These are phyloP conservation scores for Phytophthora cryptogea DNA, from an alignment of 352 stramenopile species.

Conservation along the genomic window DNA sequence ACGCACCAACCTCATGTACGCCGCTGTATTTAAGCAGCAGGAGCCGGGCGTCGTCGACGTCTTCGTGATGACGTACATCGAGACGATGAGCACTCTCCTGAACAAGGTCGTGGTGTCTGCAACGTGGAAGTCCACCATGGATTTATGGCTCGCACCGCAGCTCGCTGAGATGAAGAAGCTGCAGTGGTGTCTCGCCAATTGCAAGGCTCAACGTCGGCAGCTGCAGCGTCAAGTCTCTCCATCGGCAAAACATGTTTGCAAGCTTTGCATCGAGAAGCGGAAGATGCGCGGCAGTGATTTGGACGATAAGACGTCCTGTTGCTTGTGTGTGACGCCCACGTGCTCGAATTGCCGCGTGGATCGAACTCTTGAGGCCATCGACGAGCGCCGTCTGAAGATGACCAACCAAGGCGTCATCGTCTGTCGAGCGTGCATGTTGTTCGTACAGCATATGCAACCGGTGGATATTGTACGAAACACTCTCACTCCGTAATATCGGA, in stretches of 20 bases:
- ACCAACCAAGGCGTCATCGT: conserved; percentile 26
- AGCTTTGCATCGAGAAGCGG: conserved; percentile 20
- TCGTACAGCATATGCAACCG: conserved; percentile 29
- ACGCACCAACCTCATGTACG: conserved; percentile 29
- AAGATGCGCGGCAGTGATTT: conserved; percentile 22
- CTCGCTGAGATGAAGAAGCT: conserved; percentile 39
- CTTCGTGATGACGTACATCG: conserved; percentile 34
- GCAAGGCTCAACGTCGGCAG: conserved; percentile 23
- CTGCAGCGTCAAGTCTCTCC: conserved; percentile 26
- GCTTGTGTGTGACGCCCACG: conserved; percentile 28
- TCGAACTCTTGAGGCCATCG: conserved; percentile 23
- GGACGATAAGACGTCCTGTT: conserved; percentile 22
- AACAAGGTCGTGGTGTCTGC: conserved; percentile 30
- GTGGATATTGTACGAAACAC: conserved; percentile 30
- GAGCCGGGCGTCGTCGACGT: conserved; percentile 31
- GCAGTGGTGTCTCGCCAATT: conserved; percentile 33
- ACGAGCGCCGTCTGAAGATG: conserved; percentile 22
- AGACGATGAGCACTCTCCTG: conserved; percentile 19
- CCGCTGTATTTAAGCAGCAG: conserved; percentile 28
- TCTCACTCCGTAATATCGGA: conserved; percentile 15
- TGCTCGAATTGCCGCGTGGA: conserved; percentile 31
- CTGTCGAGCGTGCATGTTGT: conserved; percentile 26
- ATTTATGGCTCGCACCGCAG: conserved; percentile 25
- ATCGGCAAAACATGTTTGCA: conserved; percentile 21
- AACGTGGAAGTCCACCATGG: conserved; percentile 27